Percentiles rank a stretch among this genome's conserved stretches.
Evolutionary conservation across 2,329 filamentous ascomycete genomes (phyloP).

Genomic region (Sporothrix phasma): DNA sequence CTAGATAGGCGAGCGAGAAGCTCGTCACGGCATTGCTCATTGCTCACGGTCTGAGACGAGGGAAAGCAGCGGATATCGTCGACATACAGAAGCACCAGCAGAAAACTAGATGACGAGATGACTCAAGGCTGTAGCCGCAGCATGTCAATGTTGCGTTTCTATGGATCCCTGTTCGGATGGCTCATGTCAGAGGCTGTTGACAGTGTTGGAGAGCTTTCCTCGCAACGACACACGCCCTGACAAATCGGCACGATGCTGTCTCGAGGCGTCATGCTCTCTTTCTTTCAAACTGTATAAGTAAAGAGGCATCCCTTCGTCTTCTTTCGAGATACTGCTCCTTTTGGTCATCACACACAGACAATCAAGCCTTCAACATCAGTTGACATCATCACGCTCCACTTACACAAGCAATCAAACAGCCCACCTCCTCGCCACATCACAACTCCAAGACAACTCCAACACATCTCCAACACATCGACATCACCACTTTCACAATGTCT

Average conservation of each 20-base stretch:
- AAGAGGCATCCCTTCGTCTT: background rate
- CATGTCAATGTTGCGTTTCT: background rate
- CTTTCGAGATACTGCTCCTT: background rate
- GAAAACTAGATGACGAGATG: background rate
- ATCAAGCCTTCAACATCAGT: background rate
- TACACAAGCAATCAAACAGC: too few species aligned
- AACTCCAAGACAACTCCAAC: too few species aligned
- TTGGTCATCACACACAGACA: background rate
- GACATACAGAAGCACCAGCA: background rate
- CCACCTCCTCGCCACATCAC: too few species aligned
- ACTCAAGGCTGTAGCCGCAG: background rate
- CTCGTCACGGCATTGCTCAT: constrained; percentile 2
- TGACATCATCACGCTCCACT: background rate
- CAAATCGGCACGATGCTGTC: background rate
- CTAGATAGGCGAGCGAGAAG: background rate
- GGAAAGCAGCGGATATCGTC: background rate
- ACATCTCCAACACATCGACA: background rate
- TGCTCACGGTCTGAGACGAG: background rate
- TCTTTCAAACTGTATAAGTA: constrained; percentile 10
- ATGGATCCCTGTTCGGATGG: background rate
- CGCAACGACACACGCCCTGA: too few species aligned
- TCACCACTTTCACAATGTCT: constrained; percentile 7
- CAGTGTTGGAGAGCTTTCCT: background rate
- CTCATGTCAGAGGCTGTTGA: background rate
- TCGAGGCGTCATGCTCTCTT: too few species aligned